Conservation (phyloP, 768 basidiomycete species). For the Boletus speciosus region DNA sequence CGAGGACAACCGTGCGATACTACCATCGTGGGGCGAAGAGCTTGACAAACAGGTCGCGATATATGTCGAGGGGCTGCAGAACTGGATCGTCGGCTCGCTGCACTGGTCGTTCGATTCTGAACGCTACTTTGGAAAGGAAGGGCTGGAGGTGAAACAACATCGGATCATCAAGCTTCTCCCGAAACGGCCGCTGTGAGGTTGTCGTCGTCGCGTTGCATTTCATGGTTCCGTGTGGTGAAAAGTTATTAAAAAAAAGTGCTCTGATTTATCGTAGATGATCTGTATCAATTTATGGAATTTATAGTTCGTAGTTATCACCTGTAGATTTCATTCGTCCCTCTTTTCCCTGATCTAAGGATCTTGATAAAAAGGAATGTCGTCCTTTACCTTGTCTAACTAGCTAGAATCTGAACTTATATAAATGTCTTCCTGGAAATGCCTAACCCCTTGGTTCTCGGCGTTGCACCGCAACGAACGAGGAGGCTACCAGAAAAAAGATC, state of each 20-base stretch:
- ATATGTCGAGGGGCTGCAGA: constrained; percentile 62
- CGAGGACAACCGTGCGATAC: constrained; percentile 38
- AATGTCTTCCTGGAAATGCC: background rate
- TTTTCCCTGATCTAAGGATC: constrained; percentile 7
- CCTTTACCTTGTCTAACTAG: background rate
- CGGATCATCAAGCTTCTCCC: constrained; percentile 52
- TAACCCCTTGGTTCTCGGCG: background rate
- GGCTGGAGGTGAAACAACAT: constrained; percentile 50
- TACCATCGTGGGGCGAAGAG: constrained; percentile 64
- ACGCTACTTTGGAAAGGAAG: constrained; percentile 64
- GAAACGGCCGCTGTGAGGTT: constrained; percentile 22
- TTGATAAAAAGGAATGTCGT: background rate
- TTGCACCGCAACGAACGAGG: background rate
- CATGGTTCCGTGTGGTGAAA: background rate
- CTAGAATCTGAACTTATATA: background rate
- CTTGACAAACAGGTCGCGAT: constrained; percentile 54
- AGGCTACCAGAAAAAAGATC: background rate
- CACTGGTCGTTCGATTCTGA: constrained; percentile 72
- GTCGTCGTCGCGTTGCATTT: background rate
- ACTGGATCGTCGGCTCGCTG: constrained; percentile 70
- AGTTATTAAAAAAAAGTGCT: background rate
- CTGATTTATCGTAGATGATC: constrained; percentile 7
- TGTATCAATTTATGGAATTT: constrained; percentile 6
- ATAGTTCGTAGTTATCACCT: background rate
- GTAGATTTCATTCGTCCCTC: constrained; percentile 9